Base-by-base conservation (phyloP, 495 filamentous ascomycete genomes). In the Aspergillus mulundensis region DNA sequence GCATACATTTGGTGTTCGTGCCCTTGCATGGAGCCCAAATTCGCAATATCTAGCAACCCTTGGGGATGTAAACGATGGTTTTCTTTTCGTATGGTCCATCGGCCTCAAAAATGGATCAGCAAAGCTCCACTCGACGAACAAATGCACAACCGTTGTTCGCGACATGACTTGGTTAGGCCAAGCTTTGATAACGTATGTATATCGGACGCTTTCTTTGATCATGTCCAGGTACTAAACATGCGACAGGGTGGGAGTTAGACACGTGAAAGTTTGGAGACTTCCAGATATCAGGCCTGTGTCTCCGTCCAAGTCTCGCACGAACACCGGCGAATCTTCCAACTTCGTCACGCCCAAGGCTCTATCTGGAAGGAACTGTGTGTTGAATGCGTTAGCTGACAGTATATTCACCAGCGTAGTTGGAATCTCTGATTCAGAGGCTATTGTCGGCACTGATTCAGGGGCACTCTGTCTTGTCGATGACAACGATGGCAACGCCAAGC, bases 261-360 rank as follows among this genome's bases (percentile, higher is more conserved):
- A 97, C 75, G 84, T 96, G 62, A 98, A 97, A 69, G 81, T 95
- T 28, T 98, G 94, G 94, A 81, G 87, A 59, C 81, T 91, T 16
- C 89, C 93, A 28, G 86, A 89, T 10, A 66, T 59, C 12, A 65
- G 66, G 61, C 59, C 74, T 47, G 72, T 63, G 11, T 79, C 79
- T 14, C 78, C 77, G 0, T 65, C 73, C 12, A 83, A 82, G 54
- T 65, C 71, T 55, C 80, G 77, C 16, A 54, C 68, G 54, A 75
- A 70, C 57, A 48, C 63, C 20, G 80, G 80, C 25, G 68, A 66
- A 16, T 59, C 58, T 48, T 63, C 61, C 10, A 76, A 62, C 21
- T 70, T 74, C 1, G 58, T 71, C n/a, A 67, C 69, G n/a, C 79
- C 82, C 5, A 82, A 75, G 55, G 79, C 81, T 23, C 71, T 88